A percentile compares a stretch with the other conserved stretches of the same genome.
Conservation (phyloP, 768 basidiomycete genomes). For the Auricularia sp. region DNA sequence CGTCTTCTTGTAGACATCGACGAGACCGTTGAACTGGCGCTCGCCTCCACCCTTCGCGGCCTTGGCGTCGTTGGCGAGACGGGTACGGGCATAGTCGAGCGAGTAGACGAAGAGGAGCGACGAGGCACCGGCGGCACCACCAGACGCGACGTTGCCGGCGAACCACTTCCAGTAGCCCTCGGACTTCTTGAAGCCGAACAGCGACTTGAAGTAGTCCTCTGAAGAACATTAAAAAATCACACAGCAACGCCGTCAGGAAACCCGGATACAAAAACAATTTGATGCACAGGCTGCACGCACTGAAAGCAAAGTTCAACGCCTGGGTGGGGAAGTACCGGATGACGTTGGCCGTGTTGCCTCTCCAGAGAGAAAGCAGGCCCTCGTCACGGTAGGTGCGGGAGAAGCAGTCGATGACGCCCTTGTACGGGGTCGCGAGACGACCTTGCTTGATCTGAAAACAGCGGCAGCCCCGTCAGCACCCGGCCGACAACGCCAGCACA, state of each 20-base stretch:
- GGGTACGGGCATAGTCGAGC: conserved; percentile 98
- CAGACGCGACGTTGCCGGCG: conserved; percentile 93
- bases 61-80: conserved; percentile 97
- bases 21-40: conserved; percentile 94
- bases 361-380: conserved; percentile 92
- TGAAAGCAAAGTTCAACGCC: conserved; percentile 99
- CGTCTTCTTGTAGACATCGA: conserved; percentile 97
- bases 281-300: conserved; percentile 38
- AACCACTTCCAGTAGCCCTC: conserved; percentile 99
- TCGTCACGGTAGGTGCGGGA: conserved; percentile 87
- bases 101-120: conserved; percentile 99
- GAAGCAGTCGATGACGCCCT: conserved; percentile 92
- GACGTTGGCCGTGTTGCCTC: conserved; percentile 99
- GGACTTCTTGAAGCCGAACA: conserved; percentile 96
- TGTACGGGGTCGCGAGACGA: conserved; percentile 92
- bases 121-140: conserved; percentile 98
- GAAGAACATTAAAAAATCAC: conserved; percentile 10
- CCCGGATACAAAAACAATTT: not conserved
- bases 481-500: not conserved
- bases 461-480: conserved; percentile 5
- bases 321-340: conserved; percentile 99
- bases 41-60: conserved; percentile 79
- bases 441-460: conserved; percentile 90
- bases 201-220: conserved; percentile 98
- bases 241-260: not conserved